Percentiles rank a stretch among this genome's conserved stretches.
Evolutionary conservation across 768 basidiomycete species (phyloP).

Genomic region (Tricholoma hemisulphureum): DNA sequence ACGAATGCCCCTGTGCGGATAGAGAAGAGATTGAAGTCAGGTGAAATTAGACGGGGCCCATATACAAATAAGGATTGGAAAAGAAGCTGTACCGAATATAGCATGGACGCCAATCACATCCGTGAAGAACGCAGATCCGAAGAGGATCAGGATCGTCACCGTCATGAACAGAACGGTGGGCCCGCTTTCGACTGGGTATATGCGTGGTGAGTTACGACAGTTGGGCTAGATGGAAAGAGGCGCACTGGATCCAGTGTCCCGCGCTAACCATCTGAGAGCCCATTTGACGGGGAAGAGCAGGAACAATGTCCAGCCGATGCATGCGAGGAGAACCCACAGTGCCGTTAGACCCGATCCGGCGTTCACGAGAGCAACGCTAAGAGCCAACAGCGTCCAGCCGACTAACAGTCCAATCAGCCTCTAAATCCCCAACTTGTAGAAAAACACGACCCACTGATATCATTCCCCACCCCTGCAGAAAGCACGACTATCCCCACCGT

Average conservation of each 20-base stretch:
- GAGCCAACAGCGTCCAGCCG: slow-evolving; percentile 85
- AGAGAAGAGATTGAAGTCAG: background rate
- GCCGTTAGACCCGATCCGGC: slow-evolving; percentile 81
- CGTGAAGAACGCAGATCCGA: slow-evolving; percentile 89
- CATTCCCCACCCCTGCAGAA: slow-evolving; percentile 88
- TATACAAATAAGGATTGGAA: no score
- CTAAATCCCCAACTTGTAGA: slow-evolving; percentile 3
- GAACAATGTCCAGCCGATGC: slow-evolving; percentile 79
- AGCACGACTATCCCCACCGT: slow-evolving; percentile 91
- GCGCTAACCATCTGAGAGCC: slow-evolving; percentile 69
- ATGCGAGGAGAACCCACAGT: slow-evolving; percentile 77
- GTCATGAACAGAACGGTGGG: slow-evolving; percentile 93
- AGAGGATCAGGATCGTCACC: slow-evolving; percentile 71
- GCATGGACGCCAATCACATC: slow-evolving; percentile 91
- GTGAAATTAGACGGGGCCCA: background rate
- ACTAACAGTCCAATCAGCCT: slow-evolving; percentile 31
- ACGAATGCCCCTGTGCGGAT: slow-evolving; percentile 67
- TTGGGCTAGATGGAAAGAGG: slow-evolving; percentile 10
- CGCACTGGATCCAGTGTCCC: slow-evolving; percentile 69
- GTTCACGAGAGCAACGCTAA: slow-evolving; percentile 91
- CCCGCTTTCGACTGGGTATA: slow-evolving; percentile 56
- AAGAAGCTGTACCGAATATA: slow-evolving; percentile 64
- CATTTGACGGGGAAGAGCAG: slow-evolving; percentile 66
- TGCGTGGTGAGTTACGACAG: background rate
- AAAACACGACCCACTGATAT: slow-evolving; percentile 51